Evolutionary conservation across 352 stramenopile species (phyloP).

Genomic region (Halophytophthora polymorphica): DNA sequence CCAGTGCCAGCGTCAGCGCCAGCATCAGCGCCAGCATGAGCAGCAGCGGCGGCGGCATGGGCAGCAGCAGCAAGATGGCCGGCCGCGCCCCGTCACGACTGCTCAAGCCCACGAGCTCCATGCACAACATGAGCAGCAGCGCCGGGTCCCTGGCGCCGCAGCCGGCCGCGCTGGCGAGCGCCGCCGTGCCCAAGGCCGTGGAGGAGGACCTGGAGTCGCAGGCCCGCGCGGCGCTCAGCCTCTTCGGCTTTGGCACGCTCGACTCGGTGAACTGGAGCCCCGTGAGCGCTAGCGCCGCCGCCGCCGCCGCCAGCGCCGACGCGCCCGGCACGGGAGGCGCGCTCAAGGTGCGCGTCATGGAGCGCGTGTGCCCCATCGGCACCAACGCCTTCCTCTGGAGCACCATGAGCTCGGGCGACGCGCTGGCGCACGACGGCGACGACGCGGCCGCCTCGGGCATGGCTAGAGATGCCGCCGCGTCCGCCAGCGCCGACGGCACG

Average conservation of each 20-base stretch:
- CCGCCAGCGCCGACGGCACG: slow-evolving; percentile 11
- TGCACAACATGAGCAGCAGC: slow-evolving; percentile 38
- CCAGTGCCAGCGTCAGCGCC: too few relatives aligned
- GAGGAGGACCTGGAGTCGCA: slow-evolving; percentile 64
- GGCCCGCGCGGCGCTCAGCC: slow-evolving; percentile 55
- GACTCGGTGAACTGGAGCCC: slow-evolving; percentile 63
- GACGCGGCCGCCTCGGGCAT: slow-evolving; percentile 11
- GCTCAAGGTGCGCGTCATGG: slow-evolving; percentile 39
- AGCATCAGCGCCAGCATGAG: too few relatives aligned
- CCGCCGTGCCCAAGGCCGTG: slow-evolving; percentile 22
- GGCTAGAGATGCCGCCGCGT: slow-evolving; percentile 10
- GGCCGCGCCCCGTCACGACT: slow-evolving; percentile 19
- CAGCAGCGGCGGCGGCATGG: too few relatives aligned
- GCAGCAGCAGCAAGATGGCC: slow-evolving; percentile 15
- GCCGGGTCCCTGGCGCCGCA: slow-evolving; percentile 31
- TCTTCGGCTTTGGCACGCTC: slow-evolving; percentile 66
- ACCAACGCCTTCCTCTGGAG: slow-evolving; percentile 64
- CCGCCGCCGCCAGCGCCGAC: slow-evolving; percentile 17
- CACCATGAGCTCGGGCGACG: slow-evolving; percentile 49
- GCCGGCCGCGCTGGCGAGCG: slow-evolving; percentile 30
- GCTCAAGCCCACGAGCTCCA: slow-evolving; percentile 29
- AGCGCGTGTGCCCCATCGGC: slow-evolving; percentile 63
- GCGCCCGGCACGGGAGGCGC: slow-evolving; percentile 17
- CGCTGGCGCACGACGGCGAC: slow-evolving; percentile 23
- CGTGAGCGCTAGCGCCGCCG: slow-evolving; percentile 29